Evolutionary conservation across 1,284 basidiomycete genomes (phyloP), one percentile per base, ranked within the genome.

Genomic region (Leccinum solheimii): DNA sequence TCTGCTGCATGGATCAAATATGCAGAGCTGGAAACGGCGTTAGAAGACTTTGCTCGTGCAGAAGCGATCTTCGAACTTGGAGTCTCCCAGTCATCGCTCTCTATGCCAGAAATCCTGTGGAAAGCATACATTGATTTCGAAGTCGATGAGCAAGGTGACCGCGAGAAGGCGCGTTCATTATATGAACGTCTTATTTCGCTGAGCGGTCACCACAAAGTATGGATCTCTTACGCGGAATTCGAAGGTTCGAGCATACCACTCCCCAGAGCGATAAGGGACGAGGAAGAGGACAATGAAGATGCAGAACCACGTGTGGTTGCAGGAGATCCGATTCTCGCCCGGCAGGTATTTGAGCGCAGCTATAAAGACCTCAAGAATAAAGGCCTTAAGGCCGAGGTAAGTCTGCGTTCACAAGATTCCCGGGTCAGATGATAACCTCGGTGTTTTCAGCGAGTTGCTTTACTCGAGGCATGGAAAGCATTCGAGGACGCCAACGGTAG

Each of bases 101-200:
- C 97, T 61, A 98, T 98, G 95, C 97, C 97, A 2, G 97, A 99
- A 76, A 83, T 98, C 11, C 83, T 98, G n/a, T 97, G 95, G 95
- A 96, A 95, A 74, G 93, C 94, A 4, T 99, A 95, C 77, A 95
- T 99, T 78, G 97, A 99, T 78, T 95, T 95, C 68, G 95, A 97
- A 76, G 91, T 94, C 11, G 73, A 74, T 67, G 94, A 96, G 66
- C 95, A 97, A 75, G 92, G 95, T 66, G 95, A 98, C 71, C 87
- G 95, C 61, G 92, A 92, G 65, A 84, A 86, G 38, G 91, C 93
- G 2, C 83, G 96, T 32, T 81, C 83, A n/a, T 75, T 99, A 58
- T 99, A 97, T 76, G 95, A 98, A 78, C 85, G 95, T 27, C 83
- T 99, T 19, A 81, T 98, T 56, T 81, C 86, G 52, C 82, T 92